Percentiles rank a stretch among this genome's conserved stretches.
Evolutionary conservation across 805 yeast genomes (phyloP).

Genomic region (Novakomyces olei): DNA sequence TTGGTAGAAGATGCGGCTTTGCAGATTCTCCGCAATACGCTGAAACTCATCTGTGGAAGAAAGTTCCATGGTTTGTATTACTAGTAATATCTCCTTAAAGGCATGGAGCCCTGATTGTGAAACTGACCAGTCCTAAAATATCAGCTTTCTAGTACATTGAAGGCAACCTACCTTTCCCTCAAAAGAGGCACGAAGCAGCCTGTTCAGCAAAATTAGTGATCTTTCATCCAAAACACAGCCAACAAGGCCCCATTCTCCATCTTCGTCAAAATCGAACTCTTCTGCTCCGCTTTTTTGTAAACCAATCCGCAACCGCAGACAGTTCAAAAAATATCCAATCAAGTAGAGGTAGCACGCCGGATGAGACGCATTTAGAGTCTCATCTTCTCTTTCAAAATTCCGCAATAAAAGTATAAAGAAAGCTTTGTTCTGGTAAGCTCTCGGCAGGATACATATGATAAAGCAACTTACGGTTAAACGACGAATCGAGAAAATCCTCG

Average conservation of each 20-base stretch:
- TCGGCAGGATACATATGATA: too few relatives aligned
- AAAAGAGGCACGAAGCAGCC: conserved; percentile 18
- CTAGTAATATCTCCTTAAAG: conserved; percentile 34
- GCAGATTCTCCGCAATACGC: conserved; percentile 34
- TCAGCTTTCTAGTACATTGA: too few relatives aligned
- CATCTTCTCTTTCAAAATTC: conserved; percentile 22
- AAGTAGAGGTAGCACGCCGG: conserved; percentile 32
- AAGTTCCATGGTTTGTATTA: conserved; percentile 13
- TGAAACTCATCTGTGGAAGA: conserved; percentile 28
- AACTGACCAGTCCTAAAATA: conserved; percentile 14
- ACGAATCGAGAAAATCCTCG: conserved; percentile 42
- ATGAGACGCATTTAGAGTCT: conserved; percentile 13
- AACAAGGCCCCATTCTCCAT: conserved; percentile 8
- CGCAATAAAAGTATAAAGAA: conserved; percentile 32
- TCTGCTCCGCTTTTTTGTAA: conserved; percentile 2
- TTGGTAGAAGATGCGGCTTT: conserved; percentile 48
- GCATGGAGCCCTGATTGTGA: conserved; percentile 50
- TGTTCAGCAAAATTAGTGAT: conserved; percentile 31
- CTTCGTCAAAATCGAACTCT: conserved; percentile 1
- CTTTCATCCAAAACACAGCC: conserved; percentile 40
- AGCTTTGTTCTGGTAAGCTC: too few relatives aligned
- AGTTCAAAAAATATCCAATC: conserved; percentile 59
- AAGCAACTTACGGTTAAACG: too few relatives aligned
- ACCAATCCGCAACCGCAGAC: conserved; percentile 18
- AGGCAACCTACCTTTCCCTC: conserved; percentile 12